Evolutionary conservation across 116 monocot species (phyloP).

Genomic region (Thalassia testudinum): DNA sequence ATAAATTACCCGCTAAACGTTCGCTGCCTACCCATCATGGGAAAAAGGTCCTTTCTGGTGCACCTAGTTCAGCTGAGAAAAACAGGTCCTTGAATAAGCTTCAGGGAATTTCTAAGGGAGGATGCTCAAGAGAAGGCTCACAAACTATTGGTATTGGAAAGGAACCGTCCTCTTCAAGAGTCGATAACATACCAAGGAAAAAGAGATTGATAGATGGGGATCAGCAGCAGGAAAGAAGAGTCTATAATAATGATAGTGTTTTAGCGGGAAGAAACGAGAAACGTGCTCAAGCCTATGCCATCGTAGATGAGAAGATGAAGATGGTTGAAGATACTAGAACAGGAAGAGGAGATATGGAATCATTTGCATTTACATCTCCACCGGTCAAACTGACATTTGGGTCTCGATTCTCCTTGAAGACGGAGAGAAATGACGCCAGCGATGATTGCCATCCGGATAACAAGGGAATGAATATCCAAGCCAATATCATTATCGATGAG

Average conservation of each 20-base stretch:
- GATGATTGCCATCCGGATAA: no score
- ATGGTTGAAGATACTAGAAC: conserved; percentile 13
- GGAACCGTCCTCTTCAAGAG: conserved; percentile 29
- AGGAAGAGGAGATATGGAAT: conserved; percentile 4
- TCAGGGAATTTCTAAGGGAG: conserved; percentile 30
- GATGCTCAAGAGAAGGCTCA: conserved; percentile 15
- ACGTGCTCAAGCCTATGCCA: no score
- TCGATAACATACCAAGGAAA: conserved; percentile 50
- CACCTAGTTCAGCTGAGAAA: conserved; percentile 26
- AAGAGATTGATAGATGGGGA: conserved; percentile 56
- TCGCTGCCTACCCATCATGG: conserved; percentile 26
- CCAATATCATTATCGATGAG: conserved; percentile 58
- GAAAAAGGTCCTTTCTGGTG: conserved; percentile 36
- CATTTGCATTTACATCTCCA: no score
- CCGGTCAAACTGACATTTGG: no score
- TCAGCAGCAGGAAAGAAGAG: conserved; percentile 15
- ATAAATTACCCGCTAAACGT: conserved; percentile 27
- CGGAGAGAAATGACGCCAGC: no score
- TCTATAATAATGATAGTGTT: no score
- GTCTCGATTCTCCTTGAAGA: no score
- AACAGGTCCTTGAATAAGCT: conserved; percentile 27
- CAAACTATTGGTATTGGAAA: conserved; percentile 16
- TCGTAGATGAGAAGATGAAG: no score
- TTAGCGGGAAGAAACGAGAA: no score
- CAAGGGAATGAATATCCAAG: conserved; percentile 27